phyloP scores from a whole-genome alignment of 441 rosid species.

The Biscutella auriculata region DNA sequence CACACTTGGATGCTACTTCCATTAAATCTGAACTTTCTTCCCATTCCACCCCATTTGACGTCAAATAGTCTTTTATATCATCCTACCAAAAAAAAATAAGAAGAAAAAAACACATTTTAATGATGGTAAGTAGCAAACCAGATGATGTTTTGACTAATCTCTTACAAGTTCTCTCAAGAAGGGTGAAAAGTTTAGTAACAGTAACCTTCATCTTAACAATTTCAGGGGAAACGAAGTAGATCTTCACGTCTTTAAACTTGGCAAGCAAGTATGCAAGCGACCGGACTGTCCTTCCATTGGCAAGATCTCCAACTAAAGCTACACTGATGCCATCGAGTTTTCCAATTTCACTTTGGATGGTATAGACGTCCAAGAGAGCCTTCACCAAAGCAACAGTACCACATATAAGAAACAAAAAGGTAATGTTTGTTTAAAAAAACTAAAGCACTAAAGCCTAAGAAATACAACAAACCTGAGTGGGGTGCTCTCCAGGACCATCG shows the following conservation, averaged over 20 bases:
- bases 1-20: conserved; percentile 85
- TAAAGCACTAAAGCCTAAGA: background rate
- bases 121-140: background rate
- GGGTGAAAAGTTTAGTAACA: background rate
- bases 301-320: conserved; percentile 93
- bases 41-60: conserved; percentile 66
- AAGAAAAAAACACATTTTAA: no score
- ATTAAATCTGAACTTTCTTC: conserved; percentile 72
- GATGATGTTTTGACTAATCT: background rate
- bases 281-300: conserved; percentile 89
- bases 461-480: conserved; percentile 58
- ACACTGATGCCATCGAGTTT: conserved; percentile 79
- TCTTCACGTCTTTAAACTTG: conserved; percentile 69
- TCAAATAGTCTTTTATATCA: conserved; percentile 81
- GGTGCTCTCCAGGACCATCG: conserved; percentile 98
- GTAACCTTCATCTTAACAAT: conserved; percentile 91
- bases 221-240: conserved; percentile 85
- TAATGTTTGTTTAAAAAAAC: background rate
- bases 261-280: conserved; percentile 91
- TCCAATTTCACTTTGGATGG: conserved; percentile 82
- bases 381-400: conserved; percentile 9
- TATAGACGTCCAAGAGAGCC: conserved; percentile 91
- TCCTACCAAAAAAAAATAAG: no score
- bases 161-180: background rate
- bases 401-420: background rate